phyloP scores from a whole-genome alignment of 2,329 filamentous ascomycete genomes.

The Ascochyta clinopodiicola region DNA sequence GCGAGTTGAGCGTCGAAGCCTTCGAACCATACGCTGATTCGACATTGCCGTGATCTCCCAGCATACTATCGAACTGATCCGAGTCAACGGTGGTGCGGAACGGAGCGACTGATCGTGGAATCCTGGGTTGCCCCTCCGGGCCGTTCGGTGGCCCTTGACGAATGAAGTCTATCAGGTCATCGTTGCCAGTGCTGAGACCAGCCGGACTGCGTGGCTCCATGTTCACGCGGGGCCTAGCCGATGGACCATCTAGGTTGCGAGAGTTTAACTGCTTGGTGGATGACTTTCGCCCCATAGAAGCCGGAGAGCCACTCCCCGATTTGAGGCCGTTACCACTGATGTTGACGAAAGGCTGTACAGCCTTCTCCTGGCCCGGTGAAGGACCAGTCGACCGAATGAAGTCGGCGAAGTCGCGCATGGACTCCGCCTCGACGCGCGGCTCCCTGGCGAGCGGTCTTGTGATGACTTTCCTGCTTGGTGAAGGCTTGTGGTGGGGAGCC shows the following conservation, averaged over 20 bases:
- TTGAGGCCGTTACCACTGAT: constrained; percentile 28
- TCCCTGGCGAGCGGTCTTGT: constrained; percentile 67
- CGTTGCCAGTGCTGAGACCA: constrained; percentile 70
- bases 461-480: constrained; percentile 34
- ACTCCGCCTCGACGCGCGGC: constrained; percentile 72
- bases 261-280: constrained; percentile 32
- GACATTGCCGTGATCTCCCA: constrained; percentile 40
- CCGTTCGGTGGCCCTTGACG: constrained; percentile 77
- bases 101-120: constrained; percentile 81
- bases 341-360: constrained; percentile 44
- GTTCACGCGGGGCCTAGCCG: constrained; percentile 37
- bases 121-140: constrained; percentile 68
- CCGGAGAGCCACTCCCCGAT: constrained; percentile 28
- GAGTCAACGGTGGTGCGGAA: constrained; percentile 88
- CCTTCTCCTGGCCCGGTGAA: constrained; percentile 39
- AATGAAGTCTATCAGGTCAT: constrained; percentile 95
- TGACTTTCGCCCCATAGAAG: constrained; percentile 38
- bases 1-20: constrained; percentile 45
- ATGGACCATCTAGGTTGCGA: constrained; percentile 28
- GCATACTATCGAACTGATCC: constrained; percentile 67
- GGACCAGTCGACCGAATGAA: constrained; percentile 87
- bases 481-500: constrained; percentile 27
- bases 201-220: constrained; percentile 70
- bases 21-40: constrained; percentile 46
- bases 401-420: constrained; percentile 82